phyloP scores from a whole-genome alignment of 148 eudicot species.

The Rhododendron williamsianum region DNA sequence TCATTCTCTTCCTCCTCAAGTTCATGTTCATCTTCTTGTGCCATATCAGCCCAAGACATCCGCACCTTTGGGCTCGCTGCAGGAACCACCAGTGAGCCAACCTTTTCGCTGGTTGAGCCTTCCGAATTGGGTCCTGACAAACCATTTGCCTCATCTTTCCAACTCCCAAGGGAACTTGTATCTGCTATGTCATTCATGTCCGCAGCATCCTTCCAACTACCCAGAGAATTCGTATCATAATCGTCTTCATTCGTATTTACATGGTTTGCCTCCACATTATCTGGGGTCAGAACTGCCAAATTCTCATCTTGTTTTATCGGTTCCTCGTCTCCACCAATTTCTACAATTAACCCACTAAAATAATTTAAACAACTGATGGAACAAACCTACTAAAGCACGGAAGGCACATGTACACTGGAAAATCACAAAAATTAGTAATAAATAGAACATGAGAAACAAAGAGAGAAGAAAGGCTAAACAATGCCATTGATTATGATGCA shows the following conservation, averaged over 20 bases:
- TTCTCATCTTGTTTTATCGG: constrained; percentile 15
- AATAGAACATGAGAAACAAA: neutral
- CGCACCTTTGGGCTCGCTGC: constrained; percentile 29
- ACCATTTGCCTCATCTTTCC: constrained; percentile 48
- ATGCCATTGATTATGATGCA: neutral
- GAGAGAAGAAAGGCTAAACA: neutral
- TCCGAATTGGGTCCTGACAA: constrained; percentile 24
- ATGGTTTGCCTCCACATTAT: constrained; percentile 15
- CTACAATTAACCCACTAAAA: constrained; percentile 22
- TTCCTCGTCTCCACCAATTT: constrained; percentile 16
- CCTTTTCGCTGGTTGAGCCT: constrained; percentile 24
- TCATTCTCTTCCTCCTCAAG: constrained; percentile 58
- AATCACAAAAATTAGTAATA: neutral
- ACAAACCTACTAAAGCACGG: neutral
- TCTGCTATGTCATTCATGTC: constrained; percentile 33
- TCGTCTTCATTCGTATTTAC: constrained; percentile 20
- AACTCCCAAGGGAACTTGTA: constrained; percentile 39
- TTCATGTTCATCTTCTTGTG: constrained; percentile 85
- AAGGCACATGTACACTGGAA: neutral
- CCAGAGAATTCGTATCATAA: constrained; percentile 46
- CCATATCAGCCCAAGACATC: constrained; percentile 95
- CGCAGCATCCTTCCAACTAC: constrained; percentile 48
- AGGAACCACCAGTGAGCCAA: constrained; percentile 4
- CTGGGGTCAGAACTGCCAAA: constrained; percentile 13
- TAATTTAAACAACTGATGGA: neutral